A percentile compares a stretch with the other conserved stretches of the same genome.
phyloP scores from a whole-genome alignment of 148 eudicot genomes.

The Vaccinium corymbosum region DNA sequence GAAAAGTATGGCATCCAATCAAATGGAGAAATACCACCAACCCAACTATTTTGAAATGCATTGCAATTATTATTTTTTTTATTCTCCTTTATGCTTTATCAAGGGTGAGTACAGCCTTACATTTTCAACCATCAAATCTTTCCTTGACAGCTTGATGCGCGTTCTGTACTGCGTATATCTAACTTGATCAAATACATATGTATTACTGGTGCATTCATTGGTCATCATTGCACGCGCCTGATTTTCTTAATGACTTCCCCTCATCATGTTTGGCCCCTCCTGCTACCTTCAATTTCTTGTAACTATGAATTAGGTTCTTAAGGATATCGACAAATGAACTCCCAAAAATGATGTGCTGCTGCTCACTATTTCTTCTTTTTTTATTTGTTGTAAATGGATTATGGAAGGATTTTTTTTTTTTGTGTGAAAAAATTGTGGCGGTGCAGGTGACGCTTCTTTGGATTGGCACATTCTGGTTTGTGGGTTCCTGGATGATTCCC shows the following conservation, averaged over 20 bases:
- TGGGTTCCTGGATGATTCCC: constrained; percentile 85
- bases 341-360: neutral
- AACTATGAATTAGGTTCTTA: neutral
- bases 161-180: neutral
- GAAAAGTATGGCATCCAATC: constrained; percentile 3
- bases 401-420: neutral
- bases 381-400: neutral
- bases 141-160: neutral
- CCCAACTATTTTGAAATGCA: neutral
- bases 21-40: neutral
- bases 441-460: constrained; percentile 73
- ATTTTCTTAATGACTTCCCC: neutral
- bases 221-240: neutral
- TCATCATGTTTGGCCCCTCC: neutral
- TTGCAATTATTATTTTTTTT: too few species aligned
- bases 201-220: neutral
- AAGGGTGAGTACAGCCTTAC: neutral
- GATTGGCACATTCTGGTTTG: constrained; percentile 74
- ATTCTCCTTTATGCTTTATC: neutral
- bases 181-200: neutral
- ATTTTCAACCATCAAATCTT: neutral
- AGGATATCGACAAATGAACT: neutral
- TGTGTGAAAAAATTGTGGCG: constrained; percentile 3
- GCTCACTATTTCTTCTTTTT: neutral
- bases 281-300: neutral